Evolutionary conservation across 176 grass and related monocot genomes (phyloP).

Genomic region (Cenchrus fungigraminus): DNA sequence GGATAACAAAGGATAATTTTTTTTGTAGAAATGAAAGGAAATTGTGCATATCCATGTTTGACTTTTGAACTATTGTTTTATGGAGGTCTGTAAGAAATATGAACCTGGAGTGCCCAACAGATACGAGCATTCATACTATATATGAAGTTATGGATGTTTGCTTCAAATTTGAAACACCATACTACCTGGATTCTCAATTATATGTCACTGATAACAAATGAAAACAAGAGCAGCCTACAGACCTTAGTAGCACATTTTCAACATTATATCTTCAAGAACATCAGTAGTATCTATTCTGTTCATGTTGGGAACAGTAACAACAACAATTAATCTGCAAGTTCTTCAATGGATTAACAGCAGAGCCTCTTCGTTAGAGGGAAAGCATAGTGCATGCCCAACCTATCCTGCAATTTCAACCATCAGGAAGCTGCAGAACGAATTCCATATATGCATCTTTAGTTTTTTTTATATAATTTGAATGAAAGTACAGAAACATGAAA

Average conservation of each 20-base stretch:
- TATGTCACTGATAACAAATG: not conserved
- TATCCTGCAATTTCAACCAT: not conserved
- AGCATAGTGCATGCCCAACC: too few species aligned
- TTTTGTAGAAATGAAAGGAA: not conserved
- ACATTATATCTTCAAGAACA: not conserved
- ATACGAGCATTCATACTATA: not conserved
- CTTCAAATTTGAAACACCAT: not conserved
- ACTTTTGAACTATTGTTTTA: conserved; percentile 13
- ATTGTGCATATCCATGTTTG: not conserved
- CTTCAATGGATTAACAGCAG: not conserved
- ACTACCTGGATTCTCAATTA: not conserved
- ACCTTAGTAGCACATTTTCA: not conserved
- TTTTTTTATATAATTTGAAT: not conserved
- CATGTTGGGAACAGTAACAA: not conserved
- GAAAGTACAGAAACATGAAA: not conserved
- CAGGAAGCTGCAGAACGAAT: not conserved
- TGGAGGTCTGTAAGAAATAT: not conserved
- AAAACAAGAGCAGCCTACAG: not conserved
- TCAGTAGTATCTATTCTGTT: not conserved
- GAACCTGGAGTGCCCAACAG: not conserved
- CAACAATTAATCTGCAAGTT: not conserved
- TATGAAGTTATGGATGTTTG: not conserved
- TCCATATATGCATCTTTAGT: not conserved
- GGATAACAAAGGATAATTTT: not conserved
- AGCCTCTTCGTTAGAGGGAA: too few species aligned